Evolutionary conservation across 2,329 filamentous ascomycete species (phyloP).

Genomic region (Dryadomyces sulphureus): DNA sequence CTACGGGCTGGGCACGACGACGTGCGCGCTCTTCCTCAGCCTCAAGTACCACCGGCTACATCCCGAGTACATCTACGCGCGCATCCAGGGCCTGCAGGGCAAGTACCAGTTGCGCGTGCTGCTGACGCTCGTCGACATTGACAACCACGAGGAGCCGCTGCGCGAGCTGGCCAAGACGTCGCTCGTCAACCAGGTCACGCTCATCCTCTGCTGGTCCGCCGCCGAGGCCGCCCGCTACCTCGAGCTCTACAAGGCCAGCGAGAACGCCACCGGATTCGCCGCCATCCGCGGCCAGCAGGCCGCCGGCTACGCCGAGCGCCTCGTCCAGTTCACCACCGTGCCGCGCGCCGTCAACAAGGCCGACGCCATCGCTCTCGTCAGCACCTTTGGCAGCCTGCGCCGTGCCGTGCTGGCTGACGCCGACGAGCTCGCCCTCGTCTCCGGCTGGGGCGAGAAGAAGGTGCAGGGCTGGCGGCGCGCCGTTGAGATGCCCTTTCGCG

Average conservation of each 20-base stretch:
- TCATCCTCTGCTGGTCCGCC: slow-evolving; percentile 88
- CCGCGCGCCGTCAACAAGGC: slow-evolving; percentile 88
- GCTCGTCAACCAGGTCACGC: slow-evolving; percentile 79
- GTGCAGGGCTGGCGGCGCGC: slow-evolving; percentile 72
- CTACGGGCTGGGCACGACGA: slow-evolving; percentile 75
- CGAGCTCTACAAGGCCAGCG: slow-evolving; percentile 88
- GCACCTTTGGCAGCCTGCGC: slow-evolving; percentile 78
- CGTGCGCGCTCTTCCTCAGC: slow-evolving; percentile 78
- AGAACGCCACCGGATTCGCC: slow-evolving; percentile 57
- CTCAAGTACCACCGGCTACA: slow-evolving; percentile 96
- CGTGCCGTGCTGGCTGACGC: slow-evolving; percentile 77
- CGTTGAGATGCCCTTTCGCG: slow-evolving; percentile 73
- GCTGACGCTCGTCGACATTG: slow-evolving; percentile 85
- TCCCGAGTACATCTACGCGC: slow-evolving; percentile 93
- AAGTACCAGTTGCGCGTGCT: slow-evolving; percentile 79
- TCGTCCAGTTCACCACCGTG: slow-evolving; percentile 86
- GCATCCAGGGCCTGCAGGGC: slow-evolving; percentile 70
- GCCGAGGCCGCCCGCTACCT: slow-evolving; percentile 88
- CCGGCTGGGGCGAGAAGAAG: slow-evolving; percentile 92
- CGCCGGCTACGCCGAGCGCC: slow-evolving; percentile 67
- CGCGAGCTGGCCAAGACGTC: slow-evolving; percentile 88
- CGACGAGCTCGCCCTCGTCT: slow-evolving; percentile 72
- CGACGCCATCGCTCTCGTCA: slow-evolving; percentile 78
- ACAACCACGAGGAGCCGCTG: slow-evolving; percentile 79
- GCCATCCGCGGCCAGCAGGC: slow-evolving; percentile 79